Evolutionary conservation across 1,284 basidiomycete genomes (phyloP), one percentile per base, ranked within the genome.

Genomic region (Blastosporella zonata): DNA sequence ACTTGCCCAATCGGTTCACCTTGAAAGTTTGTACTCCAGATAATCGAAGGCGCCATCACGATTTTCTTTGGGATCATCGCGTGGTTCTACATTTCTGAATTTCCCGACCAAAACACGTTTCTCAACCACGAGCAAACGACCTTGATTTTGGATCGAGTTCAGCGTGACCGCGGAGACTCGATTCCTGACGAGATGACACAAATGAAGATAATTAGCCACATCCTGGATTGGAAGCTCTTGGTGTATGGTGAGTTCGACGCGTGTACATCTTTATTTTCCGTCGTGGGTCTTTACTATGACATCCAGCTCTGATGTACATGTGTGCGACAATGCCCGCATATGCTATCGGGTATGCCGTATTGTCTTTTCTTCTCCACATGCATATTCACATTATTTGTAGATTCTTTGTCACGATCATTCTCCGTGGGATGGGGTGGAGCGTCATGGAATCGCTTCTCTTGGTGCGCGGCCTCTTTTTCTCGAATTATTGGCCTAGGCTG

Each of bases 151-250:
- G 56, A 62, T 35, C 64, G 73, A 15, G 64, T 76, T n/a, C 69
- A 75, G 52, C 60, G 61, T 28, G 75, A 77, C 56, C 68, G 73
- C 38, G 73, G 73, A 17, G 74, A 76, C 55, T 68, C 74, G 7
- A 45, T 72, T 13, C 71, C 74, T 38, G 75, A 76, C 53, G 35
- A 51, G 3, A 54, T 74, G 34, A 68, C 70, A n/a, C 46, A 53
- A 39, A 47, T 57, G 27, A 75, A 74, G 49, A 53, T 74, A n/a
- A 18, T 69, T 17, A 44, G 50, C 12, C 67, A 73, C 44, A 55
- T 74, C 4, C 55, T 58, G 21, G 74, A 76, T 56, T 76, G 74
- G 74, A 73, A 66, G 48, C 57, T 73, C n/a, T 73, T 71, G 71
- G 65, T 65, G 18, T 71, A 69, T 52, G 67, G 72, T 70, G 54